A percentile compares a stretch with the other conserved stretches of the same genome.
Evolutionary conservation across 495 filamentous ascomycete species (phyloP).

Genomic region (Amphirosellinia nigrospora): DNA sequence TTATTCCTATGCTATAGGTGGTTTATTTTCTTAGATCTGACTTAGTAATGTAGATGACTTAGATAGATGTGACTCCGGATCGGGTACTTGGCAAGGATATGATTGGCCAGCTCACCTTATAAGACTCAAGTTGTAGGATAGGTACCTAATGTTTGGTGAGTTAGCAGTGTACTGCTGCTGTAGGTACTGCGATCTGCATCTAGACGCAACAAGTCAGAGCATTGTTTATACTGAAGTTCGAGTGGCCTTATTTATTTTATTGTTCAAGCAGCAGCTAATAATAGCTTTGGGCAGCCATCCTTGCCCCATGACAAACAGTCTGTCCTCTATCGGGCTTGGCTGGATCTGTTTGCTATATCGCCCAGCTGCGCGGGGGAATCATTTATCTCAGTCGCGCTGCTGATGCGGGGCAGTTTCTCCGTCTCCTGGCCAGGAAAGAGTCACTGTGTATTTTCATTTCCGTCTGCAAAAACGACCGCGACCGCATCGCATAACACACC

Average conservation of each 20-base stretch:
- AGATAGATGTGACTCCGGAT: no score
- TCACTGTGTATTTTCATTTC: not conserved
- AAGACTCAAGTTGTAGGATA: not conserved
- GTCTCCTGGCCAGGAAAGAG: not conserved
- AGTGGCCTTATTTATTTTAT: not conserved
- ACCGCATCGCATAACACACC: not conserved
- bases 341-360: slow-evolving; percentile 6
- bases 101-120: slow-evolving; percentile 6
- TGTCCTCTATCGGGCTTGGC: slow-evolving; percentile 1
- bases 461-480: not conserved
- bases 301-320: not conserved
- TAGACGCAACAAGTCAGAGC: not conserved
- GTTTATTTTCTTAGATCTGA: no score
- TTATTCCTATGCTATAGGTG: no score
- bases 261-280: no score
- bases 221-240: not conserved
- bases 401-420: slow-evolving; percentile 20
- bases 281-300: slow-evolving; percentile 3
- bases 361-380: slow-evolving; percentile 24
- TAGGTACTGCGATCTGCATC: not conserved
- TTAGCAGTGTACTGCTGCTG: no score
- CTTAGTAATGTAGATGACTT: no score
- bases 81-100: slow-evolving; percentile 15
- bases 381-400: slow-evolving; percentile 19
- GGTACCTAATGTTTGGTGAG: not conserved